Conservation (phyloP, 1,139 yeast species). For the Pneumocystis jirovecii region DNA sequence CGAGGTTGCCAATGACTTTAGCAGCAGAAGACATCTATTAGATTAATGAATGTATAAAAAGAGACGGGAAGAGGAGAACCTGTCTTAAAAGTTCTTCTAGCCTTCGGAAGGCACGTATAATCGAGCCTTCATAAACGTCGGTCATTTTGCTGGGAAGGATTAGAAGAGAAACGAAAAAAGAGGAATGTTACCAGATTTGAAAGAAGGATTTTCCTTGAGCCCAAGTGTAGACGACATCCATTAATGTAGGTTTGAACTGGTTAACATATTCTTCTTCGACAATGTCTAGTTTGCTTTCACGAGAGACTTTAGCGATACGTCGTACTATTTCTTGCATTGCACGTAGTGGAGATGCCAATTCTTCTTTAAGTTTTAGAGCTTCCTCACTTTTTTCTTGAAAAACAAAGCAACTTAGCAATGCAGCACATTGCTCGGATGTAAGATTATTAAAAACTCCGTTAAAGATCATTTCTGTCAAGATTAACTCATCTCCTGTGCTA, state of each 20-base stretch:
- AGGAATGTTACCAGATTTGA: constrained; percentile 46
- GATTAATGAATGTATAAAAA: not conserved
- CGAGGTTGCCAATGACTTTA: constrained; percentile 78
- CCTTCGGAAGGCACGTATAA: constrained; percentile 85
- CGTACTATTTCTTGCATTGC: constrained; percentile 79
- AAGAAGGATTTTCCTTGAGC: constrained; percentile 91
- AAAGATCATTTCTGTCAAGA: constrained; percentile 80
- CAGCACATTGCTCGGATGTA: constrained; percentile 80
- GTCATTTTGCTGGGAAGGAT: constrained; percentile 52
- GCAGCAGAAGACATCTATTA: constrained; percentile 38
- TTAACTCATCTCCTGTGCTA: constrained; percentile 82
- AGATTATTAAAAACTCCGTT: constrained; percentile 87
- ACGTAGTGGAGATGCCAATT: constrained; percentile 75
- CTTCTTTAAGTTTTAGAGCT: constrained; percentile 70
- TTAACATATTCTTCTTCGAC: constrained; percentile 86
- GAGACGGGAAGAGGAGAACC: constrained; percentile 23
- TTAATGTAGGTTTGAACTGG: constrained; percentile 74
- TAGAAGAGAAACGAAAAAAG: not conserved
- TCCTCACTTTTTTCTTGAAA: constrained; percentile 84
- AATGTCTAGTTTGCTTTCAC: constrained; percentile 77
- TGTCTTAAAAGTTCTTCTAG: constrained; percentile 87
- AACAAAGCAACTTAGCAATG: constrained; percentile 82
- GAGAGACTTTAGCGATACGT: constrained; percentile 73
- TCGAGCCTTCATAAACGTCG: constrained; percentile 92
- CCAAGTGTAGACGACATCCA: constrained; percentile 97